phyloP scores from a whole-genome alignment of 768 basidiomycete species.

The Kwoniella mangroviensis region DNA sequence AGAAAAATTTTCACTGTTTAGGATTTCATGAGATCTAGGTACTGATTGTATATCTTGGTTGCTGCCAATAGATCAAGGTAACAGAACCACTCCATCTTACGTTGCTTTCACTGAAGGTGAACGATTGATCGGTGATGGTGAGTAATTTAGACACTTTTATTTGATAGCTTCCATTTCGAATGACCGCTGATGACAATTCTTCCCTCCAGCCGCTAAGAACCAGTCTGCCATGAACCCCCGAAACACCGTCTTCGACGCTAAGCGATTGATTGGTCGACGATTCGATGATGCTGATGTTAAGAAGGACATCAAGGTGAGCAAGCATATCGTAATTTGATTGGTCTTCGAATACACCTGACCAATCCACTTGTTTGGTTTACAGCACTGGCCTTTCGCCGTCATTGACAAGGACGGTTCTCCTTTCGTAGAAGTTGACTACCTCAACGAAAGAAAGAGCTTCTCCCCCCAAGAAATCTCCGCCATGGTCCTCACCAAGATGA shows the following conservation, averaged over 20 bases:
- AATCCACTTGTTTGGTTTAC: conserved; percentile 4
- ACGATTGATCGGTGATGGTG: conserved; percentile 97
- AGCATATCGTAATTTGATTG: neutral
- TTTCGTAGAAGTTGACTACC: conserved; percentile 90
- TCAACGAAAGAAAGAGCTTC: conserved; percentile 92
- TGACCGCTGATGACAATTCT: neutral
- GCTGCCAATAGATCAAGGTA: conserved; percentile 68
- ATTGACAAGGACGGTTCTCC: conserved; percentile 97
- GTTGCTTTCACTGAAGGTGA: conserved; percentile 96
- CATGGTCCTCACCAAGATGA: conserved; percentile 99
- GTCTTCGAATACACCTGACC: neutral
- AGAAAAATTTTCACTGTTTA: conserved; percentile 1
- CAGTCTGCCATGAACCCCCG: conserved; percentile 99
- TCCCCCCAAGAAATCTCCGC: conserved; percentile 99
- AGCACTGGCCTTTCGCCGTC: conserved; percentile 97
- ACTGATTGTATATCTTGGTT: conserved; percentile 1
- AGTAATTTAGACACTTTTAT: conserved; percentile 1
- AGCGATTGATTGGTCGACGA: conserved; percentile 96
- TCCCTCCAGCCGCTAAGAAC: conserved; percentile 62
- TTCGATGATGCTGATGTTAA: conserved; percentile 72
- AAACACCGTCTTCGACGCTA: conserved; percentile 99
- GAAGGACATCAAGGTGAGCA: conserved; percentile 61
- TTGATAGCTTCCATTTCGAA: neutral
- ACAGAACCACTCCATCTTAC: conserved; percentile 98
- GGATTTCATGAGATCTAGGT: neutral